Evolutionary conservation across 2,329 filamentous ascomycete genomes (phyloP).

Genomic region (Colletotrichum liaoningense): DNA sequence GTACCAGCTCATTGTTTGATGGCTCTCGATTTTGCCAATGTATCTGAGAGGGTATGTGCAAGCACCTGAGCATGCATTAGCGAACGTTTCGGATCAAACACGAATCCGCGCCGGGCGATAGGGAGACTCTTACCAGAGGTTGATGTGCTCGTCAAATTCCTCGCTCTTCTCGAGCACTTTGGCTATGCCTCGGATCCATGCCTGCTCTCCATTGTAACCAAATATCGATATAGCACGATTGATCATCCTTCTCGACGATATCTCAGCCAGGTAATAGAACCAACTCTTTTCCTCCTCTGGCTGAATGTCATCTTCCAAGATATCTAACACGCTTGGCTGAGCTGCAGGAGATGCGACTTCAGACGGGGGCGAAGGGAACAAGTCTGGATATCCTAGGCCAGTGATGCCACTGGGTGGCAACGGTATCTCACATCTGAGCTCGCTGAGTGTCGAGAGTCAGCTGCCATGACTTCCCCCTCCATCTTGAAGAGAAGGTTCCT

Average conservation of each 20-base stretch:
- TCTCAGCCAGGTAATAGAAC: conserved; percentile 46
- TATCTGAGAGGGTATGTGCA: conserved; percentile 36
- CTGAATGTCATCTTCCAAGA: conserved; percentile 31
- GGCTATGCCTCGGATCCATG: conserved; percentile 38
- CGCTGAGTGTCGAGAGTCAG: conserved; percentile 2
- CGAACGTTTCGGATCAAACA: background rate
- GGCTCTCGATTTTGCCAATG: conserved; percentile 23
- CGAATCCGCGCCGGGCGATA: background rate
- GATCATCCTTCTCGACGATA: conserved; percentile 42
- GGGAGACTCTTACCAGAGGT: conserved; percentile 34
- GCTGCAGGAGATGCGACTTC: conserved; percentile 25
- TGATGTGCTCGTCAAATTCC: conserved; percentile 39
- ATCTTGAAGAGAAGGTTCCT: too few relatives aligned
- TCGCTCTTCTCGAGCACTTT: conserved; percentile 37
- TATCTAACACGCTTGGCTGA: background rate
- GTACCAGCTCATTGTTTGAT: conserved; percentile 37
- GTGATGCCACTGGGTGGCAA: conserved; percentile 34
- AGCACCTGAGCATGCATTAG: conserved; percentile 26
- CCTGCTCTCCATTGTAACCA: conserved; percentile 34
- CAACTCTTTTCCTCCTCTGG: conserved; percentile 42
- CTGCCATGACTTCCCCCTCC: background rate
- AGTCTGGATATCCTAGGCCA: conserved; percentile 42
- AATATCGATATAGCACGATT: conserved; percentile 27
- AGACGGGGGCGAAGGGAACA: conserved; percentile 43
- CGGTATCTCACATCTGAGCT: conserved; percentile 35